A percentile compares a stretch with the other conserved stretches of the same genome.
phyloP scores from a whole-genome alignment of 2,329 filamentous ascomycete genomes.

The Talaromyces rugulosus region DNA sequence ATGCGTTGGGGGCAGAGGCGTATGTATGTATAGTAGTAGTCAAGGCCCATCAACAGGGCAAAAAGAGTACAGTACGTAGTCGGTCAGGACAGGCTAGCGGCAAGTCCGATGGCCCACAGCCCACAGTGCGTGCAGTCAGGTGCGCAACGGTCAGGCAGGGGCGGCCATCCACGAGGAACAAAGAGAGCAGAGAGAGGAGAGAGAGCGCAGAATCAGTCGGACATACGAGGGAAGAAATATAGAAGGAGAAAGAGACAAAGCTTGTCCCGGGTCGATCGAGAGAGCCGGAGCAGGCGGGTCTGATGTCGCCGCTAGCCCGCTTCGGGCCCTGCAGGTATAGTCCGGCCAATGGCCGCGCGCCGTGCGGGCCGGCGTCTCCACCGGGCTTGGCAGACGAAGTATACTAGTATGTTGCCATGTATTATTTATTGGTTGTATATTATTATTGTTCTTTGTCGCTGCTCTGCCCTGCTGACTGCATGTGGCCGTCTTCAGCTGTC shows the following conservation, averaged over 20 bases:
- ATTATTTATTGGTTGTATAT: neutral
- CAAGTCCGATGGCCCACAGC: neutral
- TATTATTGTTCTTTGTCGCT: neutral
- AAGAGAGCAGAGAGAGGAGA: neutral
- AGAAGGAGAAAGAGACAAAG: neutral
- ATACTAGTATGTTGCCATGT: no score
- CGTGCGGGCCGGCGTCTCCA: neutral
- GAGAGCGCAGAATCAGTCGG: neutral
- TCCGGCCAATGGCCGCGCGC: neutral
- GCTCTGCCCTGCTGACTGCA: neutral
- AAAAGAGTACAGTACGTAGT: neutral
- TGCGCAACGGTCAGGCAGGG: neutral
- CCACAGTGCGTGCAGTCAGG: neutral
- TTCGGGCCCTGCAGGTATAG: neutral
- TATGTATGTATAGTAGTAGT: neutral
- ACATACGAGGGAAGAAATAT: neutral
- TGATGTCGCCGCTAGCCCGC: neutral
- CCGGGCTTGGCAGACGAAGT: neutral
- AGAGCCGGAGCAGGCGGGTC: neutral
- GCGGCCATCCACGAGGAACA: neutral
- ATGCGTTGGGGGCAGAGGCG: neutral
- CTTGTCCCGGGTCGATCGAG: neutral
- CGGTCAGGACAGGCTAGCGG: constrained; percentile 3
- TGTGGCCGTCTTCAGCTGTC: neutral
- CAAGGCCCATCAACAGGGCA: constrained; percentile 8